Base-by-base conservation (phyloP, 1,284 basidiomycete genomes). In the Sparassis latifolia region DNA sequence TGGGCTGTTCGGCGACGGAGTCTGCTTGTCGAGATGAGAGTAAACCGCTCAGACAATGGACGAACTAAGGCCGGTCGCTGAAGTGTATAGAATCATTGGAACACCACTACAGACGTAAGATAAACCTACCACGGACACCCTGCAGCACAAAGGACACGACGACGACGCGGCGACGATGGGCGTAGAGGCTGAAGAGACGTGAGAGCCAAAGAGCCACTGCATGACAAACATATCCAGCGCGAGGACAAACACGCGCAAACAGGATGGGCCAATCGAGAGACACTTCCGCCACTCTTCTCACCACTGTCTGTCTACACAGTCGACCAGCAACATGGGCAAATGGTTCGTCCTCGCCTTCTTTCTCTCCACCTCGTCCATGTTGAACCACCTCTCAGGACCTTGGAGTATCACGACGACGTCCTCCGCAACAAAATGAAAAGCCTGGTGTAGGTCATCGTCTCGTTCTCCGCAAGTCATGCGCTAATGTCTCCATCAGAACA, bases 361-460 rank as follows among this genome's bases (percentile, higher is more conserved):
- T 28, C 39, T 35, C 12, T 28, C 4, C 28, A 29, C 3, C 12
- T 33, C 39, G 43, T 48, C 56, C 50, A 50, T 20, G 20, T 52
- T 48, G n/a, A 33, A 31, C 33, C 3, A 46, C 47, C 7, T 47
- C 32, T 47, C 45, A 87, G 85, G 85, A 84, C 82, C 31, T 67
- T 78, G 39, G 77, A 79, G 61, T 78, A 84, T 58, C 74, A 77
- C 55, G 86, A 88, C 67, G 77, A 85, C 61, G 79, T 86, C 32
- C 69, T 88, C 5, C 74, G 76, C 57, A 69, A 75, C 51, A 88
- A 88, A 75, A 74, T 88, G 57, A 85, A 81, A 66, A 78, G 67
- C 60, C 60, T 89, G 62, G 79, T 87, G 86, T 89, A 77, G 62
- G 83, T 69, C 47, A 38, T 56, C 10, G 6, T 33, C 43, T 10